Percentiles rank a stretch among this genome's conserved stretches.
Conservation (phyloP, 2,329 filamentous ascomycete species). For the Reticulascus tulasneorum region DNA sequence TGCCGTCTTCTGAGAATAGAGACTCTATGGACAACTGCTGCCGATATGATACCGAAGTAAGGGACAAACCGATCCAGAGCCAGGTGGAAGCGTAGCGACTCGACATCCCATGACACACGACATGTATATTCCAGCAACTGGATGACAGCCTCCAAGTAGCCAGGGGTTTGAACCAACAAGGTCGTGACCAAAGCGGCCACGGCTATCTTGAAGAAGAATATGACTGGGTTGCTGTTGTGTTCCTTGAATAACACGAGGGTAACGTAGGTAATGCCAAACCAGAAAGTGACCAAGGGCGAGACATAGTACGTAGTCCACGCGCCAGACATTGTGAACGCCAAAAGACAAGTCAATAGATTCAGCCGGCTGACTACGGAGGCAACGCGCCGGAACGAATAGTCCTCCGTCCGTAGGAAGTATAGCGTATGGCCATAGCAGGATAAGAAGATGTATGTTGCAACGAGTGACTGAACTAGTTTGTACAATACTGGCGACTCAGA, state of each 20-base stretch:
- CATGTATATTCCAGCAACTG: slow-evolving; percentile 21
- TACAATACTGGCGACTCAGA: slow-evolving; percentile 48
- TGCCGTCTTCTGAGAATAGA: slow-evolving; percentile 8
- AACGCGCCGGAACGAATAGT: slow-evolving; percentile 53
- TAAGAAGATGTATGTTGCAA: slow-evolving; percentile 59
- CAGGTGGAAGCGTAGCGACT: slow-evolving; percentile 47
- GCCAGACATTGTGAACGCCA: slow-evolving; percentile 54
- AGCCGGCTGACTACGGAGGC: slow-evolving; percentile 45
- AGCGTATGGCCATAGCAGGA: slow-evolving; percentile 58
- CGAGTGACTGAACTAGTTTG: slow-evolving; percentile 48
- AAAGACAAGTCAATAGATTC: slow-evolving; percentile 49
- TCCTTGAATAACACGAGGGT: slow-evolving; percentile 40
- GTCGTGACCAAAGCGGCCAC: slow-evolving; percentile 33
- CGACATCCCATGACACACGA: slow-evolving; percentile 43
- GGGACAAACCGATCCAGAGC: slow-evolving; percentile 51
- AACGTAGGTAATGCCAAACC: slow-evolving; percentile 55
- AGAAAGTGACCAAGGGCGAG: slow-evolving; percentile 55
- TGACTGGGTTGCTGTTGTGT: slow-evolving; percentile 37
- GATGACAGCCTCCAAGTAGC: slow-evolving; percentile 5
- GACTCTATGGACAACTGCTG: slow-evolving; percentile 33
- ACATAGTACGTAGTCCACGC: slow-evolving; percentile 53
- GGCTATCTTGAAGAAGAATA: slow-evolving; percentile 44
- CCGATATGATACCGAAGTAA: slow-evolving; percentile 51
- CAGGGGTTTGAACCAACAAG: slow-evolving; percentile 8
- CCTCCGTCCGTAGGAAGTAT: slow-evolving; percentile 52